Base-by-base conservation (phyloP, 805 yeast species). In the Candida ulmi region DNA sequence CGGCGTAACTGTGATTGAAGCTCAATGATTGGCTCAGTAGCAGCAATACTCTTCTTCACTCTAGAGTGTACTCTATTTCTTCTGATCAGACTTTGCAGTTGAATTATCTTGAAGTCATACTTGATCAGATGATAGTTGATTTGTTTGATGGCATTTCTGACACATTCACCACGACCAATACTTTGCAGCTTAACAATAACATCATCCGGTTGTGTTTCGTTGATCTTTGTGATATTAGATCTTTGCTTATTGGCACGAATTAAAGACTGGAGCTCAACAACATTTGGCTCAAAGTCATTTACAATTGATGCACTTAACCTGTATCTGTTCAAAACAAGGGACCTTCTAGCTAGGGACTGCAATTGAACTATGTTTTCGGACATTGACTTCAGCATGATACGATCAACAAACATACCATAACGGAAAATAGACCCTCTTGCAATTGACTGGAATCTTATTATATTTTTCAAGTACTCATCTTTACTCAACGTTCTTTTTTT, bases 371-470 rank as follows among this genome's bases (percentile, higher is more conserved):
- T 53, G 17, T 74, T 76, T 11, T 70, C 72, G 7, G 69, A 69
- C 48, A 75, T 76, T 1, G 84, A 72, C 42, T 71, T 74, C 23
- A 84, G 54, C 66, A 83, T 70, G 43, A 80, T 80, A 41, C 69
- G 70, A 47, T 75, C 74, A 27, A 84, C 82, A 56, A 78, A 79
- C 63, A 80, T 65, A 17, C 64, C 62, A 54, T 80, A 84, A 38
- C 96, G 70, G 40, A 75, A 63, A 30, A 77, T 66, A 0, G 85
- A 78, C 16, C 93, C 95, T 47, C 87, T 67, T 15, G 85, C 72
- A 18, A 79, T 61, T 0, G 93, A 76, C 57, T 88, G 96, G 15
- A 88, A 62, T 40, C 62, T 65, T 29, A 71, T 61, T 29, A 82
- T 71, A 8, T 46, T 54, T 16, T 35, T 35, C 31, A 51, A 17